Base-by-base conservation (phyloP, 495 filamentous ascomycete species). In the Hyaloscypha finlandica region DNA sequence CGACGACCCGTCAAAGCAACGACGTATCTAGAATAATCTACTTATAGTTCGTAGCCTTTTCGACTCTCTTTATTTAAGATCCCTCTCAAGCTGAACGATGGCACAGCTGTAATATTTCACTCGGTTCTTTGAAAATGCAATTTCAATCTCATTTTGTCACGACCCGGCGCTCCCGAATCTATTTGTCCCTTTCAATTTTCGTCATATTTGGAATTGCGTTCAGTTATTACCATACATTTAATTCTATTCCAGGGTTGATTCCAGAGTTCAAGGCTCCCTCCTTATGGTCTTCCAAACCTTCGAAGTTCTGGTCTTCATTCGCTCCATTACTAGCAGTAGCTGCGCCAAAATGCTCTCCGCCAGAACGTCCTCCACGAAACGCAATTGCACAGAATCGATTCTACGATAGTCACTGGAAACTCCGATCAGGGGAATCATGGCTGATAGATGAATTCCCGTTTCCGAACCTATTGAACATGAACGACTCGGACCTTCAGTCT, bases 401-500 rank as follows among this genome's bases (percentile, higher is more conserved):
- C 19, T 20, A 32, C 9, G 31, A 59, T 20, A 16, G 6, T 14
- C 11, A 3, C 5, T 59, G 56, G 56, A 35, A n/a, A 4, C 9
- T 48, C 14, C 42, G 42, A 19, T 16, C 4, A 19, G 42, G 16
- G 42, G 11, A 12, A 19, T 16, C 9, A 14, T 48, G 42, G 42
- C 3, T 48, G 16, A 12, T 48, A 12, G 16, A 14, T 19, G 32
- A 35, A 12, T 3, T 9, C 4, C 3, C 32, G 11, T 20, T 32
- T 35, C 33, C n/a, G 37, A 48, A 61, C 11, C 37, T 39, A n/a
- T 25, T 64, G 19, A 57, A 37, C 22, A 64, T 64, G 62, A 37
- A 22, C 1, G 32, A 31, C 6, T 35, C 57, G 19, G 63, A 65
- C 29, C 33, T 59, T 33, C 6, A 48, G 19, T 54, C 53, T 4